These are phyloP conservation scores for Wickerhamomyces xylosicus DNA, from an alignment of 805 yeast genomes.

Conservation along the genomic window DNA sequence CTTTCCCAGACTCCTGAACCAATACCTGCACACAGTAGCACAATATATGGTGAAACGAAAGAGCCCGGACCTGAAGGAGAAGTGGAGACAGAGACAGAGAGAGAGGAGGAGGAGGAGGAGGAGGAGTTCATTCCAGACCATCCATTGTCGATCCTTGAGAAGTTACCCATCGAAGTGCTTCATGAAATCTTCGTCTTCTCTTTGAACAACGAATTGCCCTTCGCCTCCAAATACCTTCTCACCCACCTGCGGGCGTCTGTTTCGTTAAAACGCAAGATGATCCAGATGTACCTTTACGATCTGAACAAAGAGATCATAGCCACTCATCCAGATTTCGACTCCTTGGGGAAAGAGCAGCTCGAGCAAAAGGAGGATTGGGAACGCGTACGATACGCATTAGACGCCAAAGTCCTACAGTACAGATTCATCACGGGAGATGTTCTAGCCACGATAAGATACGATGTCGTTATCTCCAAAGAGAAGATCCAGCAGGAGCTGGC, in stretches of 20 bases:
- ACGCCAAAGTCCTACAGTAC: constrained; percentile 9
- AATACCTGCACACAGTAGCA: no score
- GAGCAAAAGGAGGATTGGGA: not conserved
- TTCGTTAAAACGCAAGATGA: constrained; percentile 12
- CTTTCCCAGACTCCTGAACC: no score
- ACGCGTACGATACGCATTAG: constrained; percentile 10
- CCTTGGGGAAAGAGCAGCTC: no score
- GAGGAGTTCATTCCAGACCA: not conserved
- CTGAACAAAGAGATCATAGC: constrained; percentile 4
- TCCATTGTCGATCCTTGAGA: constrained; percentile 16
- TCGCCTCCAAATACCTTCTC: constrained; percentile 23
- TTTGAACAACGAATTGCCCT: constrained; percentile 26
- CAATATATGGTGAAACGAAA: no score
- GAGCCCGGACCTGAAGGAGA: not conserved
- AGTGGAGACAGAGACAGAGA: not conserved
- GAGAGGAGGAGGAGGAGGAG: not conserved
- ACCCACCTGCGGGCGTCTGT: constrained; percentile 17
- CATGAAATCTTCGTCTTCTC: constrained; percentile 28
- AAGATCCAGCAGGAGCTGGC: constrained; percentile 8
- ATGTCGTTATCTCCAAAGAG: constrained; percentile 17
- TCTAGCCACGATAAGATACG: constrained; percentile 16
- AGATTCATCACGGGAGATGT: constrained; percentile 15
- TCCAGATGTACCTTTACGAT: constrained; percentile 12
- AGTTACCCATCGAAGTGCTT: constrained; percentile 34
- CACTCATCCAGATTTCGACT: constrained; percentile 2